phyloP scores from a whole-genome alignment of 1,284 basidiomycete species.

The Pseudozyma pruni region DNA sequence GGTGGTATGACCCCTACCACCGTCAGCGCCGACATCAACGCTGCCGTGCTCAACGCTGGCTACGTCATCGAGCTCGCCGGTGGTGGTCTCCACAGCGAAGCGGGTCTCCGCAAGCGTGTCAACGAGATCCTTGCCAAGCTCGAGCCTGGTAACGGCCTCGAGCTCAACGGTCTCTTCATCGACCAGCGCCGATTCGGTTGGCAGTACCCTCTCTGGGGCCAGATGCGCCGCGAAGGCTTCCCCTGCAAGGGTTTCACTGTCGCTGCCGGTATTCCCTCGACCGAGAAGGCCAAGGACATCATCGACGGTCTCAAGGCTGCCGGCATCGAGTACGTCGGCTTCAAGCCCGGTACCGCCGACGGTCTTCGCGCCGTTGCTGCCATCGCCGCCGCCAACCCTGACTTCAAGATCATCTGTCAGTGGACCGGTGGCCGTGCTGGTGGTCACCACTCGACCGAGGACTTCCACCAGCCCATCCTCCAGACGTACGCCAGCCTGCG shows the following conservation, averaged over 20 bases:
- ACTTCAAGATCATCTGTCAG: constrained; percentile 97
- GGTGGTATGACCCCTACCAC: constrained; percentile 80
- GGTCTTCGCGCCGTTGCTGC: constrained; percentile 96
- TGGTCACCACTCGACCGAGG: constrained; percentile 97
- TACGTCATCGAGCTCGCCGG: constrained; percentile 97
- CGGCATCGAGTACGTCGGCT: constrained; percentile 92
- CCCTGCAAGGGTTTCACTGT: constrained; percentile 98
- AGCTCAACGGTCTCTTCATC: constrained; percentile 96
- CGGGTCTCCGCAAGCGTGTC: constrained; percentile 87
- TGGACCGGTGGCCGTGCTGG: constrained; percentile 99
- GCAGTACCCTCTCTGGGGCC: constrained; percentile 96
- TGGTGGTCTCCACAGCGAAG: constrained; percentile 93
- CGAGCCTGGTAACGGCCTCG: constrained; percentile 73
- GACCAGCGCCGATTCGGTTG: constrained; percentile 94
- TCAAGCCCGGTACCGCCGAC: constrained; percentile 97
- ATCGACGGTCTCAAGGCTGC: constrained; percentile 79
- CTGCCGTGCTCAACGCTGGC: constrained; percentile 87
- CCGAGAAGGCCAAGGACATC: constrained; percentile 93
- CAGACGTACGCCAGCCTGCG: constrained; percentile 90
- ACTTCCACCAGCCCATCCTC: constrained; percentile 96
- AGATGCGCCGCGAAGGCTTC: constrained; percentile 93
- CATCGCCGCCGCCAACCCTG: constrained; percentile 92
- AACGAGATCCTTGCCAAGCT: constrained; percentile 53
- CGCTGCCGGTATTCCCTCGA: constrained; percentile 91
- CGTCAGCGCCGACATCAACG: constrained; percentile 62